These are phyloP conservation scores for Elsinoe australis DNA, from an alignment of 2,329 filamentous ascomycete species.

Conservation along the genomic window DNA sequence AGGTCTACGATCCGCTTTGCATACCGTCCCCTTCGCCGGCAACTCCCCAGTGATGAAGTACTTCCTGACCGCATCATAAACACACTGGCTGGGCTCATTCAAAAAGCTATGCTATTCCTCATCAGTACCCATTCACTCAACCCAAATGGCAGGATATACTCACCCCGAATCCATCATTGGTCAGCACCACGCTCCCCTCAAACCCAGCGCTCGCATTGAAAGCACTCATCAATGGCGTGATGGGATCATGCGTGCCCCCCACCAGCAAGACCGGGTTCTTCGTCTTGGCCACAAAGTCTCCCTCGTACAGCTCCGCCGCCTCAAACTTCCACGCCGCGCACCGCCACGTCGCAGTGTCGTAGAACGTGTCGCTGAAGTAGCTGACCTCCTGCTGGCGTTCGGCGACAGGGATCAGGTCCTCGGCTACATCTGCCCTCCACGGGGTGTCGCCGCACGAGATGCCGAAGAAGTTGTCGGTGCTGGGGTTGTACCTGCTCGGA, in stretches of 20 bases:
- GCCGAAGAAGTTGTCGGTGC: slow-evolving; percentile 1
- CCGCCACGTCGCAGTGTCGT: neutral
- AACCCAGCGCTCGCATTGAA: slow-evolving; percentile 6
- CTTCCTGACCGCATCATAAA: slow-evolving; percentile 25
- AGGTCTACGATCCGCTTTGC: slow-evolving; percentile 27
- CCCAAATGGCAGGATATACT: no score
- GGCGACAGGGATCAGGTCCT: neutral
- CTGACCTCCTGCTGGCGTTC: neutral
- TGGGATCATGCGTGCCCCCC: neutral
- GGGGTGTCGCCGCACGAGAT: neutral
- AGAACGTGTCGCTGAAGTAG: neutral
- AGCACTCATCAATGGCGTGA: neutral
- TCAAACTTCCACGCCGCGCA: slow-evolving; percentile 2
- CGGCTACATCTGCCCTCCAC: neutral
- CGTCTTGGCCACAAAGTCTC: neutral
- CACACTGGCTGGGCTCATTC: slow-evolving; percentile 27
- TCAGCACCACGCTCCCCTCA: slow-evolving; percentile 2
- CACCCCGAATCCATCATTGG: slow-evolving; percentile 3
- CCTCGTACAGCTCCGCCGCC: neutral
- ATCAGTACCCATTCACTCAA: neutral
- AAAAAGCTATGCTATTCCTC: neutral
- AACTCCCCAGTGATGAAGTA: slow-evolving; percentile 31
- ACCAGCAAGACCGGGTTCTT: neutral
- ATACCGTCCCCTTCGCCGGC: slow-evolving; percentile 26
- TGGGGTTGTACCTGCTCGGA: slow-evolving; percentile 28